These are phyloP conservation scores for Lathyrus sativus DNA, from an alignment of 306 rosid species.

Conservation along the genomic window DNA sequence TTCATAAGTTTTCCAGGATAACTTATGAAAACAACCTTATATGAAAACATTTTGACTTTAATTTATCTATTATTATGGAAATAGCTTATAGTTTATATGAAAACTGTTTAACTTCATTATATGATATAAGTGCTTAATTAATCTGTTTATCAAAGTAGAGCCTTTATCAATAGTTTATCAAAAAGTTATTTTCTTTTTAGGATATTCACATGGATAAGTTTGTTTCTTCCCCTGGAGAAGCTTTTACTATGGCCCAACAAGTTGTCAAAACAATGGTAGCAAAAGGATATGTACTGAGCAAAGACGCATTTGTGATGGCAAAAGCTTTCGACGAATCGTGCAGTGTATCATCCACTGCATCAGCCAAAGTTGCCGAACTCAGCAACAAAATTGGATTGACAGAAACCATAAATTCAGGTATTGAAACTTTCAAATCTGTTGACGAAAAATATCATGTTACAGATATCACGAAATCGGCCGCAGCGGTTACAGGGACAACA, in stretches of 20 bases:
- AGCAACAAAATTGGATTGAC: constrained; percentile 78
- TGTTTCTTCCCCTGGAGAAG: constrained; percentile 73
- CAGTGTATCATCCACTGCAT: constrained; percentile 71
- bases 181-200: constrained; percentile 48
- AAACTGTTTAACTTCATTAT: too few relatives aligned
- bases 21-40: too few relatives aligned
- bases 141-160: too few relatives aligned
- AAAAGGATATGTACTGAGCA: constrained; percentile 81
- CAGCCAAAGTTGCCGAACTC: constrained; percentile 70
- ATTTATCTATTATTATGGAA: too few relatives aligned
- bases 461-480: constrained; percentile 73
- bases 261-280: constrained; percentile 89
- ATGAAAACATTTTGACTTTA: too few relatives aligned
- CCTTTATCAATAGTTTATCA: too few relatives aligned
- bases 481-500: constrained; percentile 71
- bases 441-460: constrained; percentile 82
- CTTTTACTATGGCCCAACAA: constrained; percentile 69
- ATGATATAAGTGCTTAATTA: too few relatives aligned
- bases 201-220: constrained; percentile 48
- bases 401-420: constrained; percentile 60
- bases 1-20: too few relatives aligned
- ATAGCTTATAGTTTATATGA: too few relatives aligned
- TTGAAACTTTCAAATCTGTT: constrained; percentile 67
- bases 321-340: constrained; percentile 79
- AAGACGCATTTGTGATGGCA: constrained; percentile 82